Conservation (phyloP, 768 basidiomycete genomes). For the Psilocybe azurescens region DNA sequence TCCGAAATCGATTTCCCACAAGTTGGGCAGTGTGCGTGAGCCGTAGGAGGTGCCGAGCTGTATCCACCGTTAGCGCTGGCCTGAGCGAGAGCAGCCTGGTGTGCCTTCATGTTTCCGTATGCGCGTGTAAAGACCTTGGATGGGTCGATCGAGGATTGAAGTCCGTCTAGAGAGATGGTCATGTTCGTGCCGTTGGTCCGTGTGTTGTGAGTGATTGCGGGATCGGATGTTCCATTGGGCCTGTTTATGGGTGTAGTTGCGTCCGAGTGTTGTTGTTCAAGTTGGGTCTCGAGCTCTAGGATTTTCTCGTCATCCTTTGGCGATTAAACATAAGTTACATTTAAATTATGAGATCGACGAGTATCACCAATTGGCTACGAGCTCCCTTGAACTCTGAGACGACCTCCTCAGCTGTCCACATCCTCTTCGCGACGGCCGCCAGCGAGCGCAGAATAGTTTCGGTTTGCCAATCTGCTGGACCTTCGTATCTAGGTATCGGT, state of each 20-base stretch:
- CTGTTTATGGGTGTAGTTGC: constrained; percentile 13
- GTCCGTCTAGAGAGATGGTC: constrained; percentile 57
- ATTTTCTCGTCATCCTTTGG: constrained; percentile 18
- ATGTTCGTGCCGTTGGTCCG: constrained; percentile 31
- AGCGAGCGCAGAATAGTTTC: constrained; percentile 61
- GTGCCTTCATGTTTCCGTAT: constrained; percentile 29
- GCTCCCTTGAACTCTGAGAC: constrained; percentile 43
- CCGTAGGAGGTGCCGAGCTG: constrained; percentile 51
- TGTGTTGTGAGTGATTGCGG: constrained; percentile 9
- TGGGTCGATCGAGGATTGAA: constrained; percentile 43
- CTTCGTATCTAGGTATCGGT: constrained; percentile 59
- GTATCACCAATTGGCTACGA: constrained; percentile 15
- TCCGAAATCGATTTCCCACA: constrained; percentile 59
- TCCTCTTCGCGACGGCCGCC: constrained; percentile 53
- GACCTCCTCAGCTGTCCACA: constrained; percentile 59
- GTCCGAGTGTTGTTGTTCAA: constrained; percentile 10
- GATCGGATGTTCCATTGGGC: constrained; percentile 14
- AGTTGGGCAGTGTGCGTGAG: constrained; percentile 54
- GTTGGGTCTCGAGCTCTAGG: constrained; percentile 16
- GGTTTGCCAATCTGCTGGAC: constrained; percentile 62
- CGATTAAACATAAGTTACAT: not conserved
- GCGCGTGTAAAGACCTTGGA: constrained; percentile 35
- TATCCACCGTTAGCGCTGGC: constrained; percentile 24
- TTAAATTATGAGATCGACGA: not conserved
- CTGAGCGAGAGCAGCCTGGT: constrained; percentile 23